Base-by-base conservation (phyloP, 1,284 basidiomycete species). In the Peniophora sp. region DNA sequence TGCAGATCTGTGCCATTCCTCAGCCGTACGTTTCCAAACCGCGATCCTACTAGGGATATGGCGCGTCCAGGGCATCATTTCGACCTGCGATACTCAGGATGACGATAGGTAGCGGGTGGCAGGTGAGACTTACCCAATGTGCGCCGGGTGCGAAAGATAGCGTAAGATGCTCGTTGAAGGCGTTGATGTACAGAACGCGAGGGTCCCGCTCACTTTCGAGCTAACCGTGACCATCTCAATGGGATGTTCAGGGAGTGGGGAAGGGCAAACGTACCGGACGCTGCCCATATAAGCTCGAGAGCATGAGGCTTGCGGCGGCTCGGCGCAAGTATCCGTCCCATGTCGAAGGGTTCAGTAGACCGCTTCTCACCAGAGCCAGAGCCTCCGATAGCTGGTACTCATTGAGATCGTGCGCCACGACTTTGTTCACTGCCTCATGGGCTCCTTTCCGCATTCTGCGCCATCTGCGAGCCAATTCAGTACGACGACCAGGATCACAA, bases 401-500 rank as follows among this genome's bases (percentile, higher is more conserved):
- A 11, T 55, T 41, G 42, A 47, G 55, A n/a, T 50, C 43, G 15
- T 36, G 48, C 9, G 52, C 55, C 3, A 48, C 46, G 24, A 50
- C 46, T 39, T 51, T 55, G 37, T 53, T 51, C 14, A 56, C 47
- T n/a, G 55, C 55, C 20, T 56, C 55, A 24, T 53, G 51, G 22
- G 49, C 54, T 9, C 54, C 55, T 42, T 53, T 55, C 36, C 55
- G 55, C 54, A 53, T 49, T n/a, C 52, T 48, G 24, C 55, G 51
- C 55, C 55, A 56, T 24, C 55, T 56, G 9, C 9, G 12, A 32
- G 17, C n/a, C 24, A 23, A 5, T 5, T 41, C 43, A 45, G 43
- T 14, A 9, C n/a, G 17, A 45, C 12, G 14, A 45, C 43, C 9
- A 18, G 9, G 41, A 9, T 22, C 20, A 8, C 3, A 23, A 3